These are phyloP conservation scores for Cryphonectria carpinicola DNA, from an alignment of 2,329 filamentous ascomycete species.

Conservation along the genomic window DNA sequence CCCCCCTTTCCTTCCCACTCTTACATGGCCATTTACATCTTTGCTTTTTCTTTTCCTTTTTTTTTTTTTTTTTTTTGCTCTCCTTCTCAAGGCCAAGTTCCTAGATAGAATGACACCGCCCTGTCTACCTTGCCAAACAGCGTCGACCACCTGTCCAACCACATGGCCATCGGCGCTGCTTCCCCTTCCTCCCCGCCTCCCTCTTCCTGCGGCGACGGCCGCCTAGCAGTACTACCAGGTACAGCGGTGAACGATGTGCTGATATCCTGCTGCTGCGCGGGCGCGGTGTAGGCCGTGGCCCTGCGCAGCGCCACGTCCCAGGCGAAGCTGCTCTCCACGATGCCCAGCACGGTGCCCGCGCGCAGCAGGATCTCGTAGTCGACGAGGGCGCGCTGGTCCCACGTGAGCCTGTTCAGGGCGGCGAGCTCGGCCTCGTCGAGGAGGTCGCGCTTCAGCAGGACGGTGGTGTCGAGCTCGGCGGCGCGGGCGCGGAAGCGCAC, in stretches of 20 bases:
- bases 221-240: background rate
- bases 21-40: constrained; percentile 9
- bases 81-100: constrained; percentile 25
- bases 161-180: constrained; percentile 32
- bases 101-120: constrained; percentile 24
- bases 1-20: too few species aligned
- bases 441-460: constrained; percentile 48
- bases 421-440: constrained; percentile 42
- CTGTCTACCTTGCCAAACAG: constrained; percentile 36
- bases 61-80: background rate
- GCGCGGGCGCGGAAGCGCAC: constrained; percentile 43
- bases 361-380: constrained; percentile 55
- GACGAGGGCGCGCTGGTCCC: constrained; percentile 54
- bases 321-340: constrained; percentile 49
- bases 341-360: constrained; percentile 48
- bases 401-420: constrained; percentile 43
- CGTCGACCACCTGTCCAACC: constrained; percentile 40
- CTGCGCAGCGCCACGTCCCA: constrained; percentile 52
- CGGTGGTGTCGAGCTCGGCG: constrained; percentile 41
- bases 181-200: constrained; percentile 23
- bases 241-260: constrained; percentile 5
- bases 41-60: too few species aligned
- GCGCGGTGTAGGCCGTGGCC: constrained; percentile 33
- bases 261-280: constrained; percentile 5
- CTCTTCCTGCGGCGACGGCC: background rate